Evolutionary conservation across 805 yeast species (phyloP), one percentile per base, ranked within the genome.

Genomic region (Cyberlindnera nakhonratchasimensis): DNA sequence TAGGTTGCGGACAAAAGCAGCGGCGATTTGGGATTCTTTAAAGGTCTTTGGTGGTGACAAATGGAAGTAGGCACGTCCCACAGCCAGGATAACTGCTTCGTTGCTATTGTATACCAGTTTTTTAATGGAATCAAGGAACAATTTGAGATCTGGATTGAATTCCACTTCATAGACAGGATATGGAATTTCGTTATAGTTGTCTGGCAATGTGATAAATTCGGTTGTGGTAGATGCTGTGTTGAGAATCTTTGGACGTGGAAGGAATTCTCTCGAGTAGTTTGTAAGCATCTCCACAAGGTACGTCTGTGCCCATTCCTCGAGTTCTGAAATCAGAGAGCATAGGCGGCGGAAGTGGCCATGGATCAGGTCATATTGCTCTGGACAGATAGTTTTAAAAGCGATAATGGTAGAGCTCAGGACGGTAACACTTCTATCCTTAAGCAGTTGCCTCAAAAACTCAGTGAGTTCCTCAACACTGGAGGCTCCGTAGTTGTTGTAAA

Each of bases 281-380:
- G 82, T 74, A 37, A 90, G 65, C 5, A 86, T 51, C 36, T 85
- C 86, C 17, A 87, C 64, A 13, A 80, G 60, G 10, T 67, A 56
- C 0, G 72, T 61, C 54, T 85, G 89, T 8, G 87, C 65, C 84
- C 89, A 86, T 40, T 81, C 82, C 45, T 89, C 95, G 41, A 91
- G 68, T 2, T 72, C 68, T 0, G 55, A 50, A 21, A 78, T 48
- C 24, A 70, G 61, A 2, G 65, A 55, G 45, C 87, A 79, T 37
- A 74, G 72, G 17, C 79, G 71, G 23, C 85, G 72, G 57, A 73
- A 85, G 51, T 80, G 78, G 3, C 82, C 77, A 58, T 93, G 98
- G 2, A 91, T 61, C 25, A 85, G 61, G 3, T 77, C 84, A 61
- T 84, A 72, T 32, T 74, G 70, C 24, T 77, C 74, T 0, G 80